Conservation (phyloP, 441 rosid genomes). For the Brassica hybrid region DNA sequence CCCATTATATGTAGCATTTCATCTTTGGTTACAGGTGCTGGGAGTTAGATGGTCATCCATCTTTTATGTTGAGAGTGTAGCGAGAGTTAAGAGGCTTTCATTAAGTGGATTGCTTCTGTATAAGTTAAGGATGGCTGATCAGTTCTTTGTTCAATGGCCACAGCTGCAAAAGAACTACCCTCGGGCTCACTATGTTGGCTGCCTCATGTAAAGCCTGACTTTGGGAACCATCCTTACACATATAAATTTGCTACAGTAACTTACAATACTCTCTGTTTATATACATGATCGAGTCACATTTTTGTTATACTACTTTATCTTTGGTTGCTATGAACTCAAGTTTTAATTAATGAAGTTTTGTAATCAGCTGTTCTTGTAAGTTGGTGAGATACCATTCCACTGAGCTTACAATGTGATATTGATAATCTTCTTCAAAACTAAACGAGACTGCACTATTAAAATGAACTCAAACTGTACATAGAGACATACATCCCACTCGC, state of each 20-base stretch:
- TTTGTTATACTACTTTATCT: not conserved
- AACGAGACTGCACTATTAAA: not conserved
- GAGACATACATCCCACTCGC: not conserved
- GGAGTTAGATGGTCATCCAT: conserved; percentile 83
- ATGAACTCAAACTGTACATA: not conserved
- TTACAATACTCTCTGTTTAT: conserved; percentile 10
- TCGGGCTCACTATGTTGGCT: too few relatives aligned
- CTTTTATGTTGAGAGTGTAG: conserved; percentile 91
- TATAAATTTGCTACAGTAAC: not conserved
- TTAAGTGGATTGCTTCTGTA: conserved; percentile 85
- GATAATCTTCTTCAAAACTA: not conserved
- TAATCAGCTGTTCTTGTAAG: conserved; percentile 14
- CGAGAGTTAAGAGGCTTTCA: conserved; percentile 85
- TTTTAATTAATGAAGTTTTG: not conserved
- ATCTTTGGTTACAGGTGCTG: conserved; percentile 53
- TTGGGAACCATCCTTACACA: conserved; percentile 27
- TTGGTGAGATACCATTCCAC: not conserved
- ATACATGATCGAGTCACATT: not conserved
- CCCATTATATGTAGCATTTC: not conserved
- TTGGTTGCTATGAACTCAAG: conserved; percentile 5
- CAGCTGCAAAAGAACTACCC: too few relatives aligned
- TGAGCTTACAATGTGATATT: conserved; percentile 9
- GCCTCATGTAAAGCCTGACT: conserved; percentile 68
- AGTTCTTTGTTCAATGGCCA: too few relatives aligned
- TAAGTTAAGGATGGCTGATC: conserved; percentile 80